Evolutionary conservation across 306 rosid genomes (phyloP), one percentile per base, ranked within the genome.

Genomic region (Begonia loranthoides): DNA sequence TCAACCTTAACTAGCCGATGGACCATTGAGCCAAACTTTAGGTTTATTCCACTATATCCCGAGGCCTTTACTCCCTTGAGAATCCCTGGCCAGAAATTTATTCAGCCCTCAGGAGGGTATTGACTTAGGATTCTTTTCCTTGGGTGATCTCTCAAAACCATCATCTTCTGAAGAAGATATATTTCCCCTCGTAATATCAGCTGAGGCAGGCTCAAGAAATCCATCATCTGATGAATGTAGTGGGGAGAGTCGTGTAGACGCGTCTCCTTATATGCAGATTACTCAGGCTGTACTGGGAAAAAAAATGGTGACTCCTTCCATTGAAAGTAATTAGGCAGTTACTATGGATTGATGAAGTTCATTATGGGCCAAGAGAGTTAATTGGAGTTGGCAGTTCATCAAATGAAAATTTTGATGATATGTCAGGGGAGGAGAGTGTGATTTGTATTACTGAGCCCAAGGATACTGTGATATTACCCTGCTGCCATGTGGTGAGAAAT

Each of bases 381-480:
- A 83, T 67, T 52, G 96, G 96, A 66, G 76, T 87, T 44, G 84
- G 74, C 69, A 79, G 61, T 66, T 87, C 92, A 7, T 58, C 70
- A 2, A 65, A 60, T 9, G 73, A 73, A 66, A 76, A 72, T 67
- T 78, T 83, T 63, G 73, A 66, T 36, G 85, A 83, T 64, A 36
- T 62, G 94, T 78, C 67, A 57, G 92, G 84, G 54, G 76, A 76
- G 78, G 96, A 80, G 74, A 83, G 96, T 60, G 92, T 83, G 36
- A 80, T 87, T 51, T 87, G 96, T 87, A 74, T 87, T 81, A 78
- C 92, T 10, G 96, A 87, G 70, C 94, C 92, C 49, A 87, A 79
- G 73, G 92, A 78, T 60, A 81, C 96, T 4, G 87, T 84, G 19
- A 79, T 83, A 16, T 61, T 87, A 64, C 96, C 96, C 36, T 87